Base-by-base conservation (phyloP, 225 moss, liverwort and hornwort species). In the Asterella californica region DNA sequence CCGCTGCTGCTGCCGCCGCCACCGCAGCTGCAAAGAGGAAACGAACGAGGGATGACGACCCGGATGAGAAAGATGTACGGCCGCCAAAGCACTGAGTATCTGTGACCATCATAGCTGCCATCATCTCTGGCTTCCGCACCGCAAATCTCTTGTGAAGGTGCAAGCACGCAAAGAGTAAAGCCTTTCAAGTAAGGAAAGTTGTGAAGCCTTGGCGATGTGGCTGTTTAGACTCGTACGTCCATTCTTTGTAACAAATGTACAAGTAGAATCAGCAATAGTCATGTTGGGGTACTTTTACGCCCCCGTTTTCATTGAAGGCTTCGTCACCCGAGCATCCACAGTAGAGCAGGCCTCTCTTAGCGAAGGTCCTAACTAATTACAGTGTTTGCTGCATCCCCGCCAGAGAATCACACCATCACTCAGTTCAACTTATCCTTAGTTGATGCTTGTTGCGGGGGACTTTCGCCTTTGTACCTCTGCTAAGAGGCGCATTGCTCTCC, bases 31-130 rank as follows among this genome's bases (percentile, higher is more conserved):
- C 86, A 38, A 86, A 87, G 68, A 82, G 90, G 63, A 94, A 94
- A 80, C 85, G 93, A 84, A 78, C 81, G 76, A 88, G 91, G 80
- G 93, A 91, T 57, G 91, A 90, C 70, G 86, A 85, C 33, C n/a
- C 65, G 5, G 90, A 84, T 38, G 89, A 85, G 79, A 90, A 88
- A 72, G 89, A 91, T 46, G 89, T 81, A 70, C 93, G 88, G 79
- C 82, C 86, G 30, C 85, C 89, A 48, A 93, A 93, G 83, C 91
- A 90, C 68, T 93, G 73, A 81, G 19, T 22, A 48, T 61, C n/a
- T 47, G 0, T 63, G 42, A 50, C 78, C 34, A 33, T 33, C 52
- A 49, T 50, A 57, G 34, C 65, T 27, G 36, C 55, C 59, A 70
- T 48, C 73, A 19, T 22, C 65, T 75, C 30, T 74, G 75, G 68